Conservation (phyloP, 495 filamentous ascomycete genomes). For the Bacidia gigantensis region DNA sequence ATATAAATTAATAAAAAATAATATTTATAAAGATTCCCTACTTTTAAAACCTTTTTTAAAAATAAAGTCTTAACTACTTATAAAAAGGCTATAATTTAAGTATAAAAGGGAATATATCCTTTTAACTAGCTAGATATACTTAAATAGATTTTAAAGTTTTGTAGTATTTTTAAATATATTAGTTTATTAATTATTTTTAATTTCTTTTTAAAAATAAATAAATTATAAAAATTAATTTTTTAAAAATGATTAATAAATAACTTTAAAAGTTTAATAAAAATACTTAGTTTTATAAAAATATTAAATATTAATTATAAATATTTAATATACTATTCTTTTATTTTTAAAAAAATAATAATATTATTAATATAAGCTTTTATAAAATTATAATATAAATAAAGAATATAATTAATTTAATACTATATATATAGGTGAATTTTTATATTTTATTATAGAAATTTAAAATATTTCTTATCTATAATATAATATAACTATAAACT, state of each 20-base stretch:
- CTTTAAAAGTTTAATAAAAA: neutral
- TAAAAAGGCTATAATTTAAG: too few species aligned
- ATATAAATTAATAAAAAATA: neutral
- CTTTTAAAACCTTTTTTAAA: too few species aligned
- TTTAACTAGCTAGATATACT: too few species aligned
- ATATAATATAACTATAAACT: too few species aligned
- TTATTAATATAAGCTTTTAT: conserved; percentile 1
- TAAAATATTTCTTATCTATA: too few species aligned
- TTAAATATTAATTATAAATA: neutral
- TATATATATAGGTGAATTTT: neutral
- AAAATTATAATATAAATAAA: neutral
- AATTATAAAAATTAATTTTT: neutral
- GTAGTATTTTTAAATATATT: neutral
- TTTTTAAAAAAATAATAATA: neutral
- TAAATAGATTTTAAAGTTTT: neutral
- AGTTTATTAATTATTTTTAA: neutral
- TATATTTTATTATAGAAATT: conserved; percentile 2
- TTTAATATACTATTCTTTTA: neutral
- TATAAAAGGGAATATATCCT: too few species aligned
- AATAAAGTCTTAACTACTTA: too few species aligned
- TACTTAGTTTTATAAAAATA: neutral
- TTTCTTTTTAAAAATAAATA: neutral
- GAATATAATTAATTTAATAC: neutral
- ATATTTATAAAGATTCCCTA: too few species aligned
- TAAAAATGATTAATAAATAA: neutral